Percentiles rank a stretch among this genome's conserved stretches.
phyloP scores from a whole-genome alignment of 371 early-diverging fungal species.

The Apophysomyces trapeziformis region DNA sequence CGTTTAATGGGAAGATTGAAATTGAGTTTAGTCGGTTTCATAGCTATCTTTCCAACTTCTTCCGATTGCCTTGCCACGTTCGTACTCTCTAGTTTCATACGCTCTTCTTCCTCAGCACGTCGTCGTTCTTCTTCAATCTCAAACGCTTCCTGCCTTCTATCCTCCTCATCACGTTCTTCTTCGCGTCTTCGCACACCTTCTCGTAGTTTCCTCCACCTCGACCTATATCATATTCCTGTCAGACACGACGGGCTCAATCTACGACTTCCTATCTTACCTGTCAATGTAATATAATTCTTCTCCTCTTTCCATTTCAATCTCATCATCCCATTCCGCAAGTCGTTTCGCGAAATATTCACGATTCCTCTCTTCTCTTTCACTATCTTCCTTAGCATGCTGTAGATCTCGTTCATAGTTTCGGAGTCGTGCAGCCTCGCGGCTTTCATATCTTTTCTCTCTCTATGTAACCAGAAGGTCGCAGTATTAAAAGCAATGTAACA shows the following conservation, averaged over 20 bases:
- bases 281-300: conserved; percentile 74
- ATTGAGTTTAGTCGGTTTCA: conserved; percentile 54
- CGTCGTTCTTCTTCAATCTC: conserved; percentile 54
- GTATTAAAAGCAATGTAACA: not conserved
- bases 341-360: conserved; percentile 56
- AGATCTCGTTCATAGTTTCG: conserved; percentile 59
- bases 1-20: conserved; percentile 52
- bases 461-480: conserved; percentile 13
- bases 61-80: conserved; percentile 38
- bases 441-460: conserved; percentile 71
- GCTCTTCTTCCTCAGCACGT: conserved; percentile 42
- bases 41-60: conserved; percentile 40
- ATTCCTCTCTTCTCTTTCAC: conserved; percentile 46
- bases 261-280: conserved; percentile 44
- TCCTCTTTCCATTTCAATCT: conserved; percentile 64
- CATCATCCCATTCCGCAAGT: conserved; percentile 78
- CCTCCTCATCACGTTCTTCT: conserved; percentile 70
- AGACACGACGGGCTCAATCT: not conserved
- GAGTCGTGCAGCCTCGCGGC: conserved; percentile 57
- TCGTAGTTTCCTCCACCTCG: conserved; percentile 73
- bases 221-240: conserved; percentile 32
- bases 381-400: conserved; percentile 54
- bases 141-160: conserved; percentile 62
- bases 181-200: conserved; percentile 67
- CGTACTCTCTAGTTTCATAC: conserved; percentile 25